Percentiles rank a stretch among this genome's conserved stretches.
Evolutionary conservation across 116 monocot species (phyloP).

Genomic region (Trichopus zeylanicus): DNA sequence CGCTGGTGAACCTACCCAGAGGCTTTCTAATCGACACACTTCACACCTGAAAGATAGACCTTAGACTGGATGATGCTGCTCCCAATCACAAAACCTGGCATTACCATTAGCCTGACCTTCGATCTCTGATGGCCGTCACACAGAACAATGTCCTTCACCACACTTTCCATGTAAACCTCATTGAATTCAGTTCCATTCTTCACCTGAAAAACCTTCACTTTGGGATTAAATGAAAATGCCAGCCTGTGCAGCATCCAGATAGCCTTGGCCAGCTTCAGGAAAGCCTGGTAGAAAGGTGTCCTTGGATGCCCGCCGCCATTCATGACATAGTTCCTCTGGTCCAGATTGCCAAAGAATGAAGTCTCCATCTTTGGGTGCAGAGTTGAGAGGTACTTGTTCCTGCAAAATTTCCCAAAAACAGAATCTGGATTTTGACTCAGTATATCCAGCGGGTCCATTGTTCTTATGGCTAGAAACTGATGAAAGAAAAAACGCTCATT

Average conservation of each 20-base stretch:
- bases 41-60: slow-evolving; percentile 73
- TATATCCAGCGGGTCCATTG: slow-evolving; percentile 81
- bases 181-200: slow-evolving; percentile 68
- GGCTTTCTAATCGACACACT: slow-evolving; percentile 51
- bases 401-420: slow-evolving; percentile 80
- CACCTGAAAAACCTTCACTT: slow-evolving; percentile 77
- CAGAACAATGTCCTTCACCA: slow-evolving; percentile 49
- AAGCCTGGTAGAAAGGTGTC: slow-evolving; percentile 93
- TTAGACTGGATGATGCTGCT: slow-evolving; percentile 57
- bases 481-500: slow-evolving; percentile 73
- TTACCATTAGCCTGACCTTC: slow-evolving; percentile 84
- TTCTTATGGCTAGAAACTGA: slow-evolving; percentile 66
- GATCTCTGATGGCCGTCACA: slow-evolving; percentile 51
- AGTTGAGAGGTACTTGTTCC: slow-evolving; percentile 57
- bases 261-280: slow-evolving; percentile 85
- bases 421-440: slow-evolving; percentile 91
- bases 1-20: too few relatives aligned
- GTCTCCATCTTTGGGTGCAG: slow-evolving; percentile 86
- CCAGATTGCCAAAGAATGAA: slow-evolving; percentile 87
- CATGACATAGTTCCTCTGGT: slow-evolving; percentile 78
- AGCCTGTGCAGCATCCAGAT: slow-evolving; percentile 87
- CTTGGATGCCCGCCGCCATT: slow-evolving; percentile 93
- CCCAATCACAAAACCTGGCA: slow-evolving; percentile 89
- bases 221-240: slow-evolving; percentile 75
- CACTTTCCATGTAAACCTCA: slow-evolving; percentile 81